Evolutionary conservation across 441 rosid species (phyloP), one percentile per base, ranked within the genome.

Genomic region (Capsella rubella): DNA sequence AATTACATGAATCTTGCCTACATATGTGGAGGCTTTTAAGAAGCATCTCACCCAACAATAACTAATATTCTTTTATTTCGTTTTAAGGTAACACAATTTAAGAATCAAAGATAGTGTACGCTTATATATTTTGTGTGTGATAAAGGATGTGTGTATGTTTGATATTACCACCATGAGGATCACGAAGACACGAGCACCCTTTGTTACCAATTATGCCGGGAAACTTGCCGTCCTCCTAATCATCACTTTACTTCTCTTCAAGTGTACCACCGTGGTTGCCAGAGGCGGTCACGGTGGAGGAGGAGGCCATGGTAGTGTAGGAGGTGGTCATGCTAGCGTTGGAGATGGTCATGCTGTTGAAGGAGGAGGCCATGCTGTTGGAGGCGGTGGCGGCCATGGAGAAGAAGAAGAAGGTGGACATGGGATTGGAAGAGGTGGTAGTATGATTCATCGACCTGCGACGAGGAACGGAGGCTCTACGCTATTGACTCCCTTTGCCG

Each of bases 241-340:
- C 13, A 59, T 59, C n/a, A 31, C 14, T 6, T 28, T 67, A 42
- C 63, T 67, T 59, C 21, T 67, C 47, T 25, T 60, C 47, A 51
- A 4, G 21, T 67, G 18, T 8, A 67, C 54, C 32, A 74, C 55
- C 49, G 78, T 51, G 32, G 56, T 74, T 42, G 54, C 62, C 5
- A 39, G 3, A 37, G 64, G 71, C 16, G 61, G 51, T 32, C 35
- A 32, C 35, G 35, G 2, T 0, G 74, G 69, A 11, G 29, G 29
- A 2, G 74, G 73, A 0, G 79, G 85, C 0, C 78, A 84, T 0
- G 76, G 71, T 31, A 42, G 57, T 18, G 77, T 79, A 6, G 69
- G 78, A 16, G 27, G 52, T 1, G 51, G 21, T 1, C 51, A 47
- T 16, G 25, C 2, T 1, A n/a, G n/a, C n/a, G n/a, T n/a, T n/a